Conservation (phyloP, 257 asterid genomes). For the Jasminum sambac region DNA sequence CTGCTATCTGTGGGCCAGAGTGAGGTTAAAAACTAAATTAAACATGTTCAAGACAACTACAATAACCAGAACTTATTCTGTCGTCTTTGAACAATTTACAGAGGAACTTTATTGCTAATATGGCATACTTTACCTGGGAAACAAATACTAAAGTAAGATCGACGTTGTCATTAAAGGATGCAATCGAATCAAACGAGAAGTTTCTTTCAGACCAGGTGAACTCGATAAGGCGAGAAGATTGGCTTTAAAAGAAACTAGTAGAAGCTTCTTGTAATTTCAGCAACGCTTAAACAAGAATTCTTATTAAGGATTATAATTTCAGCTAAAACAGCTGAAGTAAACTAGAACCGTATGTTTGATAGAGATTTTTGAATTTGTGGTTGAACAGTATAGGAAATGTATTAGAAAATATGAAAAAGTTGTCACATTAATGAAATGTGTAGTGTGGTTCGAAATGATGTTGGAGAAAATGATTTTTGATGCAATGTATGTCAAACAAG, state of each 20-base stretch:
- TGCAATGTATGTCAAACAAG: neutral
- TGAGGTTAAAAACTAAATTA: conserved; percentile 10
- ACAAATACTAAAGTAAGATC: conserved; percentile 4
- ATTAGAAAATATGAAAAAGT: no score
- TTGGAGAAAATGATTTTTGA: no score
- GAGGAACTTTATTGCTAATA: conserved; percentile 3
- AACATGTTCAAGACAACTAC: conserved; percentile 3
- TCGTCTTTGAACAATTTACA: conserved; percentile 7
- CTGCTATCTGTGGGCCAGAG: conserved; percentile 20
- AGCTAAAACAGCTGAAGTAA: no score
- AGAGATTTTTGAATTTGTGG: no score
- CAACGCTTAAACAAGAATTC: conserved; percentile 8
- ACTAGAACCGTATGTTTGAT: no score
- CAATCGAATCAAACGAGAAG: conserved; percentile 5
- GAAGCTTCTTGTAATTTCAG: neutral
- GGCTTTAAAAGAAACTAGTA: neutral
- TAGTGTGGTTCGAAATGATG: no score
- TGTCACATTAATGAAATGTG: no score
- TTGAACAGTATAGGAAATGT: neutral
- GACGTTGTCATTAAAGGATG: neutral
- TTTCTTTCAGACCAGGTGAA: conserved; percentile 9
- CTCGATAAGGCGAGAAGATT: neutral
- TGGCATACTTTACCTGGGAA: conserved; percentile 5
- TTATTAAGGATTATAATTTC: no score
- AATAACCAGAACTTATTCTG: conserved; percentile 14